Base-by-base conservation (phyloP, 305 asterid species). In the Rubia occidens region DNA sequence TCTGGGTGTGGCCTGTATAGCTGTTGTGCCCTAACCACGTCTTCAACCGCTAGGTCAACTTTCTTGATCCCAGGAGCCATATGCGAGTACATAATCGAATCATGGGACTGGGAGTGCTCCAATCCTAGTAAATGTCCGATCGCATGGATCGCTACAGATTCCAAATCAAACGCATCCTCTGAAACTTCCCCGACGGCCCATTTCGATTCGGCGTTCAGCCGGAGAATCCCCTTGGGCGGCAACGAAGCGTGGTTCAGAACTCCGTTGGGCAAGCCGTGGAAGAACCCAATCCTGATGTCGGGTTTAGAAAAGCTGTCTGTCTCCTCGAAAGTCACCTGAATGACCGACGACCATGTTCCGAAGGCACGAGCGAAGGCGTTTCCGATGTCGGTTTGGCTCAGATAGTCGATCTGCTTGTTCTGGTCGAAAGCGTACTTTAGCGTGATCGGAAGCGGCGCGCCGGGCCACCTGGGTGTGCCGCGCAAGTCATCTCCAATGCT, bases 41-140 rank as follows among this genome's bases (percentile, higher is more conserved):
- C 51, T 45, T 45, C 51, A 3, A 45, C 11, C 8, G 11, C 51
- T 3, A 45, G 13, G 51, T 45, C 51, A 45, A 45, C 51, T 45
- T 45, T 45, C 51, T 45, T 45, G 17, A 45, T 45, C 51, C 51
- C 51, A 11, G 58, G 18, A 15, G 18, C 17, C 8, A 51, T 15
- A 14, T 18, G 8, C 2, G 24, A 5, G 59, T 53, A 53, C 59
- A 53, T 53, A 1, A 53, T 53, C 21, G 24, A 5, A 1, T 53
- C 24, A 7, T 53, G 5, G 10, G 24, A 17, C 20, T 17, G 2
- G 24, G 59, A 15, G 24, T 53, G 59, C 15, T 17, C 59, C 20
- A 53, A 53, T 17, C 59, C 59, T 53, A 53, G 59, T 53, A 53
- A 6, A 18, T 53, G 59, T 53, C 59, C 59, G n/a, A 53, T 53